Evolutionary conservation across 2,329 filamentous ascomycete genomes (phyloP).

Genomic region (Coniosporium tulheliwenetii): DNA sequence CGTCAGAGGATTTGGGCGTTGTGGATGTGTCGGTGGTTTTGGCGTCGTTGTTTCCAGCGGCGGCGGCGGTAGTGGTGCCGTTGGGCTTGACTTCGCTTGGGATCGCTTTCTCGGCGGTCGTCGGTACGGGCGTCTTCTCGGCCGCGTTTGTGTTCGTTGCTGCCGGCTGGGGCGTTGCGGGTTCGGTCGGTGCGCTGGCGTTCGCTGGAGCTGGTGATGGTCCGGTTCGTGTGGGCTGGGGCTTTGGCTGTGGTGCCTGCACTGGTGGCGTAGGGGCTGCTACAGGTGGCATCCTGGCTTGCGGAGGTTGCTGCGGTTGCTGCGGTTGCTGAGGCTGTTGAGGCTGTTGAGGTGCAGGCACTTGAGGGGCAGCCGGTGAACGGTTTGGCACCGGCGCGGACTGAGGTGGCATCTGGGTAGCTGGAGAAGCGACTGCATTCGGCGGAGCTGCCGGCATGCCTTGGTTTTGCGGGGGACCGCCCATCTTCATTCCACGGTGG

Average conservation of each 20-base stretch:
- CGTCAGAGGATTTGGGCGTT: slow-evolving; percentile 5
- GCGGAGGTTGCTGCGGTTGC: slow-evolving; percentile 13
- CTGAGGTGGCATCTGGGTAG: slow-evolving; percentile 17
- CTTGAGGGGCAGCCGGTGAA: slow-evolving; percentile 18
- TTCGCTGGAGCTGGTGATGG: slow-evolving; percentile 14
- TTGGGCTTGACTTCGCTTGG: slow-evolving; percentile 31
- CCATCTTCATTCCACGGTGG: slow-evolving; percentile 76
- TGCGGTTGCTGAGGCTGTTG: slow-evolving; percentile 17
- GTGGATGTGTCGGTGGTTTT: slow-evolving; percentile 8
- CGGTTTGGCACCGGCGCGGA: too few relatives aligned
- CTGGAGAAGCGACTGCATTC: slow-evolving; percentile 19
- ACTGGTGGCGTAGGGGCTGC: slow-evolving; percentile 1
- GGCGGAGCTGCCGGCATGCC: slow-evolving; percentile 20
- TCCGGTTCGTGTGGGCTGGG: slow-evolving; percentile 6
- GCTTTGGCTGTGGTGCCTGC: slow-evolving; percentile 3
- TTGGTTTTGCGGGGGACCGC: slow-evolving; percentile 22
- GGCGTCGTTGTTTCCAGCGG: slow-evolving; percentile 8
- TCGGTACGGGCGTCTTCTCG: slow-evolving; percentile 17
- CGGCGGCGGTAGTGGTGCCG: slow-evolving; percentile 26
- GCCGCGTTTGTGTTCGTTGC: slow-evolving; percentile 4
- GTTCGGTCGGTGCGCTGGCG: slow-evolving; percentile 22
- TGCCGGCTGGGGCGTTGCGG: slow-evolving; percentile 31
- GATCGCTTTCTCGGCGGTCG: slow-evolving; percentile 17
- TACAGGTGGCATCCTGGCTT: not conserved
- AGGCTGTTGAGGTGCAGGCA: slow-evolving; percentile 11